Percentiles rank a stretch among this genome's conserved stretches.
Evolutionary conservation across 2,329 filamentous ascomycete genomes (phyloP).

Genomic region (Madurella mycetomatis): DNA sequence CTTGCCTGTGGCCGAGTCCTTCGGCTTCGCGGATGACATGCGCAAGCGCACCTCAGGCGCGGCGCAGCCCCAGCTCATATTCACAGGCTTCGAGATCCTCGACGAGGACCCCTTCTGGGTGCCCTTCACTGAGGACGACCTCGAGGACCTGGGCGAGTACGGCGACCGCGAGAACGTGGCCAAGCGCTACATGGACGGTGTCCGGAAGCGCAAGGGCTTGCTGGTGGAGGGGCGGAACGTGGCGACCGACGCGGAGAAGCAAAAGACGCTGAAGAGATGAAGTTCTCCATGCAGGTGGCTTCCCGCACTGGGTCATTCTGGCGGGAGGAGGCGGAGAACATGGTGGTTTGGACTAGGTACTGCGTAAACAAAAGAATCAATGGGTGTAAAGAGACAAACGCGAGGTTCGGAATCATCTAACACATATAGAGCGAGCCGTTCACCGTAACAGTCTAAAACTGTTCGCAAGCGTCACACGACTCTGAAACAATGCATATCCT

Average conservation of each 20-base stretch:
- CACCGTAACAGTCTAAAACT: too few relatives aligned
- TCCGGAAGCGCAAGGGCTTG: conserved; percentile 81
- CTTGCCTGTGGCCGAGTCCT: conserved; percentile 88
- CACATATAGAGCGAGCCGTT: too few relatives aligned
- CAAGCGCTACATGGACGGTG: conserved; percentile 90
- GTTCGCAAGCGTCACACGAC: neutral
- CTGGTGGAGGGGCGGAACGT: conserved; percentile 73
- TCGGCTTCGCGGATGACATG: conserved; percentile 95
- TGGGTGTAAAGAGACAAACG: too few relatives aligned
- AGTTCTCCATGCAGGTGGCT: neutral
- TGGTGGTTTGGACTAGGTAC: too few relatives aligned
- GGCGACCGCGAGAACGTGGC: conserved; percentile 94
- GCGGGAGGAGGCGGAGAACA: too few relatives aligned
- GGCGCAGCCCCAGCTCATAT: conserved; percentile 88
- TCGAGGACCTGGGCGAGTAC: conserved; percentile 92
- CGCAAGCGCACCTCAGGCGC: conserved; percentile 87
- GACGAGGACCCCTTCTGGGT: conserved; percentile 99
- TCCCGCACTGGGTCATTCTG: too few relatives aligned
- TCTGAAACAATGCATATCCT: conserved; percentile 9
- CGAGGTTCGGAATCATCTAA: too few relatives aligned
- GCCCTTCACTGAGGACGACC: conserved; percentile 89
- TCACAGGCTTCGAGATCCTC: conserved; percentile 85
- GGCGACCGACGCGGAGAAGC: conserved; percentile 89
- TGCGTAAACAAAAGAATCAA: too few relatives aligned
- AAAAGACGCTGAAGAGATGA: conserved; percentile 62